A percentile compares a stretch with the other conserved stretches of the same genome.
Evolutionary conservation across 2,329 filamentous ascomycete genomes (phyloP).

Genomic region (Monilinia polystroma): DNA sequence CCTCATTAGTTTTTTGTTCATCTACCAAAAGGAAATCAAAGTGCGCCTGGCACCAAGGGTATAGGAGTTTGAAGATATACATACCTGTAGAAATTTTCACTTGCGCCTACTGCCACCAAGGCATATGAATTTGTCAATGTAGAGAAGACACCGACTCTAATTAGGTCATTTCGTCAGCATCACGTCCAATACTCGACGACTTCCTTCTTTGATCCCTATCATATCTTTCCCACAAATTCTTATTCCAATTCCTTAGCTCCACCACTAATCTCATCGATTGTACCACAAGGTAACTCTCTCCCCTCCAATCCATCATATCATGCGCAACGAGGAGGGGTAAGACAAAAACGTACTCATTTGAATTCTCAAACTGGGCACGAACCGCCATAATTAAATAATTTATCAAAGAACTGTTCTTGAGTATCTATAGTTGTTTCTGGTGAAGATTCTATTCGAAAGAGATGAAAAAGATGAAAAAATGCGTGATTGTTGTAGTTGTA

Average conservation of each 20-base stretch:
- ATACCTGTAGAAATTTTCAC: constrained; percentile 96
- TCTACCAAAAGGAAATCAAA: neutral
- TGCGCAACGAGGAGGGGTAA: constrained; percentile 24
- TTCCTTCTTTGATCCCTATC: neutral
- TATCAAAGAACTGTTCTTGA: neutral
- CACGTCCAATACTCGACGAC: neutral
- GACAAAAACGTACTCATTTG: constrained; percentile 69
- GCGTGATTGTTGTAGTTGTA: constrained; percentile 6
- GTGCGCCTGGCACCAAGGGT: neutral
- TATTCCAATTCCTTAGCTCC: neutral
- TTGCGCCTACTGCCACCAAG: constrained; percentile 88
- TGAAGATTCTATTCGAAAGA: neutral
- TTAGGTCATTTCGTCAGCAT: neutral
- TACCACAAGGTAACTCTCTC: neutral
- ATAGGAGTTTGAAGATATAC: constrained; percentile 27
- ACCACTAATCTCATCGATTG: neutral
- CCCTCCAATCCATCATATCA: constrained; percentile 1
- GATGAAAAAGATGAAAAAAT: neutral
- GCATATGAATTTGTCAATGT: constrained; percentile 98
- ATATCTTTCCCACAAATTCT: neutral
- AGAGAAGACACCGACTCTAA: constrained; percentile 90
- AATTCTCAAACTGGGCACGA: constrained; percentile 81
- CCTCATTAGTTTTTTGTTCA: constrained; percentile 12
- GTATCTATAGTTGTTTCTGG: neutral
- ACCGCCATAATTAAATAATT: constrained; percentile 57